These are phyloP conservation scores for Senecio squalidus DNA, from an alignment of 140 eudicot species.

Conservation along the genomic window DNA sequence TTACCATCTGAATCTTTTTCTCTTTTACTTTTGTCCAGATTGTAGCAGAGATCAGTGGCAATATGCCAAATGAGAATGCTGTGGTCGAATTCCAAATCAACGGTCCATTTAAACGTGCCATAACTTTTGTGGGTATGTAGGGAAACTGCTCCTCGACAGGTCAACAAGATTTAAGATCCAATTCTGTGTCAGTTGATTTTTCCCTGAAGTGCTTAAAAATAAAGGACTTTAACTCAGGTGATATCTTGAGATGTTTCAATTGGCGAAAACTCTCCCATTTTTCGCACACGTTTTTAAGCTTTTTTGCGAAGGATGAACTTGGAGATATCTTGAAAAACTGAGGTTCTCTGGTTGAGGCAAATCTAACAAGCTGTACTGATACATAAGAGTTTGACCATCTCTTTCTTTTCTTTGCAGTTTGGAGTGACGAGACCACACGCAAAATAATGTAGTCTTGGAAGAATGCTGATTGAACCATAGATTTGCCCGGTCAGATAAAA, in stretches of 20 bases:
- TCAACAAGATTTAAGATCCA: conserved; percentile 10
- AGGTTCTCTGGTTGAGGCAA: conserved; percentile 20
- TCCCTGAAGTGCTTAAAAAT: conserved; percentile 20
- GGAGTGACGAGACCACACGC: neutral
- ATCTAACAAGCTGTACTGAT: conserved; percentile 34
- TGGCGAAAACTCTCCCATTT: conserved; percentile 18
- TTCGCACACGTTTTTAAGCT: conserved; percentile 9
- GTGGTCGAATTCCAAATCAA: conserved; percentile 42
- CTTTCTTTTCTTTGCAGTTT: conserved; percentile 1
- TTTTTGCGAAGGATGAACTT: conserved; percentile 8
- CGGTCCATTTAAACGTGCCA: conserved; percentile 22
- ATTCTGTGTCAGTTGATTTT: conserved; percentile 22
- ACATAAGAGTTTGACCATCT: conserved; percentile 46
- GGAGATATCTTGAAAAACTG: neutral
- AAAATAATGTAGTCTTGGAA: conserved; percentile 11
- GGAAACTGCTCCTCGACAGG: conserved; percentile 28
- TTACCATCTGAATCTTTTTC: conserved; percentile 3
- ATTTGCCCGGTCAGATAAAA: conserved; percentile 36
- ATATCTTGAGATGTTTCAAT: conserved; percentile 12
- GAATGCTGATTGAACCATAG: conserved; percentile 31
- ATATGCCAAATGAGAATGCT: conserved; percentile 52
- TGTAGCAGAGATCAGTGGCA: conserved; percentile 44
- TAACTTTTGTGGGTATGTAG: conserved; percentile 3
- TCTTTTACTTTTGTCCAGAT: conserved; percentile 12
- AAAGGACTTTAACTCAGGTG: conserved; percentile 17